A percentile compares a stretch with the other conserved stretches of the same genome.
Conservation (phyloP, 2,329 filamentous ascomycete species). For the Fusarium caatingaense region DNA sequence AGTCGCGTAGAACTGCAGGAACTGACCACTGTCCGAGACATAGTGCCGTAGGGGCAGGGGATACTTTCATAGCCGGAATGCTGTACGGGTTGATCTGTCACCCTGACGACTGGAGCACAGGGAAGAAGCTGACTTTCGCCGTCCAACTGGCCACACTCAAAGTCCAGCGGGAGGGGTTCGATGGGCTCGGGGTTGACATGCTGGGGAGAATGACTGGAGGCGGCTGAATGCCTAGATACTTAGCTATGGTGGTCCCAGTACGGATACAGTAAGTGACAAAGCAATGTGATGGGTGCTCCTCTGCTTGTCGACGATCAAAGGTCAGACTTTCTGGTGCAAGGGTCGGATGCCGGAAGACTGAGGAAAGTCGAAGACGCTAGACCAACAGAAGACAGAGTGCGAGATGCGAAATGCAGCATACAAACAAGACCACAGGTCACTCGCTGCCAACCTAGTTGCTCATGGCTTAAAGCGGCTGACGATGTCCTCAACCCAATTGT, state of each 20-base stretch:
- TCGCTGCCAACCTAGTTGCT: background rate
- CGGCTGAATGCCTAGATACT: slow-evolving; percentile 21
- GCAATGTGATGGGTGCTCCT: slow-evolving; percentile 14
- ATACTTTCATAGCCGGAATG: slow-evolving; percentile 80
- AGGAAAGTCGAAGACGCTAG: slow-evolving; percentile 24
- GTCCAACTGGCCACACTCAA: slow-evolving; percentile 76
- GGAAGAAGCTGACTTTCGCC: slow-evolving; percentile 67
- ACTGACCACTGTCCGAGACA: slow-evolving; percentile 42
- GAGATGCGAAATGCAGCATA: background rate
- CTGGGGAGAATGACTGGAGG: slow-evolving; percentile 31
- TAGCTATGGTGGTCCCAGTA: slow-evolving; percentile 1
- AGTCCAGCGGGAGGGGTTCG: slow-evolving; percentile 74
- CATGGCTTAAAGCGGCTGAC: slow-evolving; percentile 36
- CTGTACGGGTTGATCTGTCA: slow-evolving; percentile 70
- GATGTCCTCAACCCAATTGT: slow-evolving; percentile 17
- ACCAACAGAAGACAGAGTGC: slow-evolving; percentile 13
- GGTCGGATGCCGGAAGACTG: slow-evolving; percentile 29
- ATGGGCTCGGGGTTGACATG: slow-evolving; percentile 57
- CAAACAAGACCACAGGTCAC: slow-evolving; percentile 22
- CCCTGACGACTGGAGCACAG: slow-evolving; percentile 59
- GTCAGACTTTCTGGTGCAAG: slow-evolving; percentile 29
- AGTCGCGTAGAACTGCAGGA: slow-evolving; percentile 30
- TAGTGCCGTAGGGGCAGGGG: slow-evolving; percentile 78
- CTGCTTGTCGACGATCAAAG: slow-evolving; percentile 33
- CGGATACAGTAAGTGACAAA: background rate